Evolutionary conservation across 192 early-diverging fungal species (phyloP), one percentile per base, ranked within the genome.

Genomic region (Lunasporangiospora selenospora): DNA sequence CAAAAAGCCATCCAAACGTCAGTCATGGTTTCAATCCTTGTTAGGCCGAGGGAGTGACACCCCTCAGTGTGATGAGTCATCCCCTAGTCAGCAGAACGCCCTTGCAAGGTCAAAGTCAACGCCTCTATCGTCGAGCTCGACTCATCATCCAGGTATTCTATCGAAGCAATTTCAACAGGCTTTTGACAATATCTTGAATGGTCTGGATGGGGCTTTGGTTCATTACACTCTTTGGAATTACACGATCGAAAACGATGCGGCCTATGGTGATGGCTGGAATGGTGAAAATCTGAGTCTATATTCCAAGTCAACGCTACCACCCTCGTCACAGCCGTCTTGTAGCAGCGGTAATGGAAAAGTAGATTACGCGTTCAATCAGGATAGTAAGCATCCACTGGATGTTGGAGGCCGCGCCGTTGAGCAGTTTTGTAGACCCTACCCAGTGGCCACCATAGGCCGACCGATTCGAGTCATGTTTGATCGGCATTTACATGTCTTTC

Each of bases 201-300:
- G 81, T 1, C 40, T 83, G 4, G 83, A 85, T 37, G 21, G 43
- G 12, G 79, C 65, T 3, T 30, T 80, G 6, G 57, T 78, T 12
- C 75, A 83, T 31, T 82, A 76, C 45, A 77, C 81, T 2, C 58
- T 85, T 0, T 85, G 83, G 83, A 81, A 80, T 19, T 85, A 85
- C 54, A 71, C 75, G 12, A 76, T 78, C 15, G 83, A 79, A 34
- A 85, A 82, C 21, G 66, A 75, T 46, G 5, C 36, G 12, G 36
- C 37, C 23, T 80, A 75, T 71, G 83, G 83, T 0, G 83, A 85
- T 67, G 65, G 63, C 2, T 85, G 83, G 83, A 80, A 81, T 40
- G 83, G 83, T 9, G 83, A 85, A 49, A 80, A 85, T 44, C 58
- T 85, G 4, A 80, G 78, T 37, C 41, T 85, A 2, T 84, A 52